Evolutionary conservation across 2,329 filamentous ascomycete species (phyloP).

Genomic region (Xylaria polymorpha): DNA sequence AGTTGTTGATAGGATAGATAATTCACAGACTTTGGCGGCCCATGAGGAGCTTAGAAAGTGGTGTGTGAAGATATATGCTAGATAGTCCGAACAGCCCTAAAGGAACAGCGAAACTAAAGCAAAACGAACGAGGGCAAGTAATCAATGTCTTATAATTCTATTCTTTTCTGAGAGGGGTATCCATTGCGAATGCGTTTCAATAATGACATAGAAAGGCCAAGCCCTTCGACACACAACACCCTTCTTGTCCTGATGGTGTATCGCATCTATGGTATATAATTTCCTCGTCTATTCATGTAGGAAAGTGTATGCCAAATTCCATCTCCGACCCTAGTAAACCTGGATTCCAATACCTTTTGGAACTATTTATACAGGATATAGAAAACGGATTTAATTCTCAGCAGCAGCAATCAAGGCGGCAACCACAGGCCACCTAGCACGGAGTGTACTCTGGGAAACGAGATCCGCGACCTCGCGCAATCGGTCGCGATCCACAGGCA

Average conservation of each 20-base stretch:
- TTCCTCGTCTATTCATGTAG: neutral
- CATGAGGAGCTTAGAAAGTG: neutral
- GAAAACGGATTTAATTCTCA: neutral
- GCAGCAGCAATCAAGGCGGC: constrained; percentile 5
- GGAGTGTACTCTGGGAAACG: constrained; percentile 43
- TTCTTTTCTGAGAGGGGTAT: constrained; percentile 19
- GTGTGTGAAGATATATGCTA: neutral
- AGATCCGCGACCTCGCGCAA: constrained; percentile 56
- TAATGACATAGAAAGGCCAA: neutral
- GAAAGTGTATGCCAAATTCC: neutral
- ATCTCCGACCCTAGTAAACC: neutral
- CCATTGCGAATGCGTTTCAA: constrained; percentile 6
- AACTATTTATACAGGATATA: neutral
- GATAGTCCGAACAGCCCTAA: neutral
- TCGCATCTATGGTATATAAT: constrained; percentile 6
- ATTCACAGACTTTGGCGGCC: neutral
- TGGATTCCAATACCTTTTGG: neutral
- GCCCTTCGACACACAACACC: neutral
- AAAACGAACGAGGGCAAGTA: neutral
- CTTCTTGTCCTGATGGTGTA: neutral
- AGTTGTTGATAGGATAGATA: neutral
- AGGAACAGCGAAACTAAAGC: neutral
- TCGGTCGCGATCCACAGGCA: constrained; percentile 60
- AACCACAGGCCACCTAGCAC: constrained; percentile 26
- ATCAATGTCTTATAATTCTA: constrained; percentile 14